Base-by-base conservation (phyloP, 192 early-diverging fungal genomes). In the Backusella mclennaniae region DNA sequence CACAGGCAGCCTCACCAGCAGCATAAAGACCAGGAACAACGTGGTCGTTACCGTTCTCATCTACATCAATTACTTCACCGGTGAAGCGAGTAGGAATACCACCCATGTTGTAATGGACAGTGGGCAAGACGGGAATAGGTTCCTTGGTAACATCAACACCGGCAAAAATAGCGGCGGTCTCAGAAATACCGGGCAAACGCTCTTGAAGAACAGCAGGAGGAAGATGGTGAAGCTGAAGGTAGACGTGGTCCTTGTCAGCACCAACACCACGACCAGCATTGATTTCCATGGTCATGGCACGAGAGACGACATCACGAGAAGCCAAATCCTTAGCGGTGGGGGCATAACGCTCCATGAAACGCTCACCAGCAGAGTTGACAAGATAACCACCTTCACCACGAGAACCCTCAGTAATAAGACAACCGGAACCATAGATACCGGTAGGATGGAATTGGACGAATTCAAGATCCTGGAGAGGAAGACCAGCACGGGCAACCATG, bases 81-180 rank as follows among this genome's bases (percentile, higher is more conserved):
- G 95, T 97, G 92, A 96, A 98, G 73, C 89, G 90, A 35, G 98
- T 98, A 39, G 98, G 98, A 74, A 99, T 98, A 86, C 98, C 96
- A 79, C 98, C 98, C 96, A 99, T 98, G 90, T 98, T 99, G 92
- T 97, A 97, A 88, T 99, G 98, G 79, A 98, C 98, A 76, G 98
- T 98, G 74, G 98, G 98, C 59, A 99, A 89, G 49, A 99, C 96
- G 9, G 98, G 98, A 81, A 99, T 99, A 38, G 98, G 96, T 84
- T 98, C 96, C 93, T 99, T 99, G 84, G 97, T 99, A 36, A 99
- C 97, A 88, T 99, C 96, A 73, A 99, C 97, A 80, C 95, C 95
- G 31, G 97, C 94, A 83, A 99, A 99, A 82, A 99, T 98, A 74
- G 95, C 95, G 52, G 97, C 97, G n/a, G 96, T 99, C 86, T 99